Evolutionary conservation across 306 rosid species (phyloP), one percentile per base, ranked within the genome.

Genomic region (Vachellia collinsii): DNA sequence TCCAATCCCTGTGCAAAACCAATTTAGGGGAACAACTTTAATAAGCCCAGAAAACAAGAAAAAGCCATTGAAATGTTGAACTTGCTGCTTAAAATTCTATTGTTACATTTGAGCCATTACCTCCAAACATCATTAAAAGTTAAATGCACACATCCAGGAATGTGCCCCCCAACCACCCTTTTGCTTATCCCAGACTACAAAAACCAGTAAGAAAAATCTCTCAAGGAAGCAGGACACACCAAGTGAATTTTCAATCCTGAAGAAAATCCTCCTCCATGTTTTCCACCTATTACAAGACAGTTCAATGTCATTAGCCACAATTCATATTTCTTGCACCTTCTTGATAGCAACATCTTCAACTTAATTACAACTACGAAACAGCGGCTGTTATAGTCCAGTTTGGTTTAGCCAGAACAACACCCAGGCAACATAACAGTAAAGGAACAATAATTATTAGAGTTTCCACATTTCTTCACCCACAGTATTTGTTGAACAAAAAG

Each of bases 381-480:
- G 47, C 8, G 48, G 48, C 47, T 38, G 72, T 17, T 19, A 66
- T 8, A 9, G 47, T 66, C 71, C 36, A n/a, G 72, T 67, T 67
- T 39, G 22, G 72, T 68, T 68, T 7, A 8, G 48, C 72, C 34
- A 39, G 50, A 68, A 68, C 72, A 68, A 68, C 34, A n/a, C 51
- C 72, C 72, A 19, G 41, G 17, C 29, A 4, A 39, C 34, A 50
- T 67, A 17, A 67, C 51, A 41, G 72, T n/a, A 9, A 68, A 41
- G 72, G 50, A 41, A 36, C 72, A n/a, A 68, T 13, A 16, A 17
- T 50, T 16, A 6, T 41, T 4, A 68, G 4, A 39, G 12, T n/a
- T 68, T 68, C 51, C 51, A 39, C 11, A 9, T n/a, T 39, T 41
- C 72, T 41, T 68, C 51, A 41, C 51, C 10, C 25, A 39, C 47